phyloP scores from a whole-genome alignment of 2,329 filamentous ascomycete species.

The Aschersonia sp. region DNA sequence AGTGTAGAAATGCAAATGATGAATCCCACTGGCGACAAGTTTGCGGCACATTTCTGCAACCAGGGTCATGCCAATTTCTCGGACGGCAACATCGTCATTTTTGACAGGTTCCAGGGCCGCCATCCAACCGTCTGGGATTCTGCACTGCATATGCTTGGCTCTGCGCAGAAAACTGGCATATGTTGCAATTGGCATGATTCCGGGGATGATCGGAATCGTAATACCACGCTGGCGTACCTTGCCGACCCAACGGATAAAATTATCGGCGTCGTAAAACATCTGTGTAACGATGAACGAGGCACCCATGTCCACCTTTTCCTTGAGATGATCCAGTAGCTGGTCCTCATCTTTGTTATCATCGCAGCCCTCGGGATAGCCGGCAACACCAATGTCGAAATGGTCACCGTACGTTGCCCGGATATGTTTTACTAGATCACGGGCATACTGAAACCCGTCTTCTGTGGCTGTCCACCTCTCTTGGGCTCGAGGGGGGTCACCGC shows the following conservation, averaged over 20 bases:
- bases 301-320: constrained; percentile 92
- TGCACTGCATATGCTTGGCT: constrained; percentile 81
- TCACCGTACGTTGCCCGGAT: constrained; percentile 57
- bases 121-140: constrained; percentile 69
- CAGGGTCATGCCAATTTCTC: constrained; percentile 75
- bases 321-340: constrained; percentile 74
- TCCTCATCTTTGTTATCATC: constrained; percentile 88
- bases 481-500: constrained; percentile 87
- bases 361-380: constrained; percentile 88
- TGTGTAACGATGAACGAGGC: constrained; percentile 92
- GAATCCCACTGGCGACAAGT: constrained; percentile 68
- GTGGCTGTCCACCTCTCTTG: constrained; percentile 86
- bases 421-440: constrained; percentile 76
- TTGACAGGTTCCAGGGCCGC: constrained; percentile 79
- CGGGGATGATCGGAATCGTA: constrained; percentile 66
- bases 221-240: constrained; percentile 80
- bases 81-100: constrained; percentile 87
- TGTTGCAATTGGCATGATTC: constrained; percentile 82
- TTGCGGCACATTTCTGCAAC: constrained; percentile 83
- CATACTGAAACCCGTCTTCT: constrained; percentile 80
- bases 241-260: constrained; percentile 80
- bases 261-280: constrained; percentile 98
- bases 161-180: constrained; percentile 85
- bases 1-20: constrained; percentile 94
- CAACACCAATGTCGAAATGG: constrained; percentile 93